These are phyloP conservation scores for Cryphonectria radicalis DNA, from an alignment of 2,329 filamentous ascomycete genomes.

Conservation along the genomic window DNA sequence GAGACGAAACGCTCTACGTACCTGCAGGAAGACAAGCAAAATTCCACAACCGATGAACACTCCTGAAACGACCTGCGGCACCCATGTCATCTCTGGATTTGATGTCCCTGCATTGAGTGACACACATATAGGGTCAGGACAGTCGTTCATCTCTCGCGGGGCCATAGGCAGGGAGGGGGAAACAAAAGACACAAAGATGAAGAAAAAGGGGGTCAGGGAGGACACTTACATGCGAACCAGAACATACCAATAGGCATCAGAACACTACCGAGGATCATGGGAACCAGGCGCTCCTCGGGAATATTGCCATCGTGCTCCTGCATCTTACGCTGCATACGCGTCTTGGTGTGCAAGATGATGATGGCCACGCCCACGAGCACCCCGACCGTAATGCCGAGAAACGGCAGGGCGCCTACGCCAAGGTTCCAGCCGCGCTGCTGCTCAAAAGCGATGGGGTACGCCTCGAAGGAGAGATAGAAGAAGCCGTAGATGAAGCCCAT, in stretches of 20 bases:
- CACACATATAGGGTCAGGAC: not conserved
- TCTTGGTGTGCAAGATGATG: constrained; percentile 41
- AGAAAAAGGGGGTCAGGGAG: not conserved
- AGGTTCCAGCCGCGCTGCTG: constrained; percentile 39
- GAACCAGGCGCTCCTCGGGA: not conserved
- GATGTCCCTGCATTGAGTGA: not conserved
- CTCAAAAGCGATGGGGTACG: constrained; percentile 51
- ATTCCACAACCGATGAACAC: not conserved
- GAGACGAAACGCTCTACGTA: not conserved
- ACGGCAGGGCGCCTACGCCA: constrained; percentile 53
- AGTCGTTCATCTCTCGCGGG: not conserved
- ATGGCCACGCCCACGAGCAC: constrained; percentile 39
- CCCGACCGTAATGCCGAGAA: constrained; percentile 51
- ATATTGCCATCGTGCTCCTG: constrained; percentile 15
- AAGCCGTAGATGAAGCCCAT: constrained; percentile 45
- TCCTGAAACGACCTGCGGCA: not conserved
- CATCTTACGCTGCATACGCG: constrained; percentile 42
- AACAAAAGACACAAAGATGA: not conserved
- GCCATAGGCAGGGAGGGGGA: too few species aligned
- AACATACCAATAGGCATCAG: not conserved
- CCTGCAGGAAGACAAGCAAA: constrained; percentile 31
- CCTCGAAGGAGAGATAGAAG: constrained; percentile 51
- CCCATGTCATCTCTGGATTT: not conserved
- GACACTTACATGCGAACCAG: not conserved
- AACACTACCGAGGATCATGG: constrained; percentile 1